phyloP scores from a whole-genome alignment of 345 rosid genomes.

The Carallia pectinifolia region DNA sequence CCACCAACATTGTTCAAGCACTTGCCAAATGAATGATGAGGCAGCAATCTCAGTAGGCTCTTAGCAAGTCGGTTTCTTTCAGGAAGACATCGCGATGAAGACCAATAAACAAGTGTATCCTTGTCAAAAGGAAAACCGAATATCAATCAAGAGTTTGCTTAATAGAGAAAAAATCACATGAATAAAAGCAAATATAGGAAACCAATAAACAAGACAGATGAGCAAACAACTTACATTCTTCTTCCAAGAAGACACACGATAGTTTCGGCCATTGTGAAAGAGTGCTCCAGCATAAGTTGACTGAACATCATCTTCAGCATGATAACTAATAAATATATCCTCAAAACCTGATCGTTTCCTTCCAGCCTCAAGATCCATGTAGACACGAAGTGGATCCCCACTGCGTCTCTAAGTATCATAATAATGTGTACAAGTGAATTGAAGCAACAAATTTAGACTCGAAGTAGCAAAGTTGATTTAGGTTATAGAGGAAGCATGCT shows the following conservation, averaged over 20 bases:
- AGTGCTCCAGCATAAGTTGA: constrained; percentile 89
- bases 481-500: no score
- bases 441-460: no score
- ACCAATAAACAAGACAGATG: not conserved
- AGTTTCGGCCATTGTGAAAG: constrained; percentile 84
- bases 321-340: constrained; percentile 89
- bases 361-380: constrained; percentile 94
- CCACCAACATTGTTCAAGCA: constrained; percentile 91
- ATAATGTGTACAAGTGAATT: not conserved
- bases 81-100: constrained; percentile 87
- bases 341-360: constrained; percentile 77
- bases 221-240: constrained; percentile 51
- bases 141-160: not conserved
- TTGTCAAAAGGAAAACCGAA: constrained; percentile 9
- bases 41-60: constrained; percentile 60
- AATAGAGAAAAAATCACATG: not conserved
- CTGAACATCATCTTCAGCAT: constrained; percentile 79
- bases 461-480: no score
- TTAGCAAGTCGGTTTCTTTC: constrained; percentile 66
- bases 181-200: not conserved
- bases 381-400: constrained; percentile 88
- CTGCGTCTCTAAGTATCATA: constrained; percentile 50
- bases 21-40: constrained; percentile 88
- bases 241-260: constrained; percentile 60
- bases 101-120: constrained; percentile 87